phyloP scores from a whole-genome alignment of 208 protist species.

The Phytomonas serpens region DNA sequence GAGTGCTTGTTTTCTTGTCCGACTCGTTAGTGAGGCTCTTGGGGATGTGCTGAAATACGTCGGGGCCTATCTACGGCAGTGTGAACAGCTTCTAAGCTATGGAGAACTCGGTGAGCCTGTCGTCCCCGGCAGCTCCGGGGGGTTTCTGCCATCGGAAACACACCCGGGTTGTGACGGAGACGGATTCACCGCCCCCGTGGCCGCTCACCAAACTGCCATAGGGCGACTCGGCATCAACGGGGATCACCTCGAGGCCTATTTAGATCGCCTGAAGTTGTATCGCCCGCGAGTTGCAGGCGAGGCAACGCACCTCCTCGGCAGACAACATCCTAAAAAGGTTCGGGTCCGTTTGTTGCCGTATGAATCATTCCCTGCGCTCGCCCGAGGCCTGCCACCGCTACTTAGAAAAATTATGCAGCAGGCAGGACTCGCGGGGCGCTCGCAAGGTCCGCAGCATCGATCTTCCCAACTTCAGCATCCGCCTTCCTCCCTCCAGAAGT shows the following conservation, averaged over 20 bases:
- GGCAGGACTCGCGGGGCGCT: slow-evolving; percentile 21
- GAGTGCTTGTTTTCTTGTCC: slow-evolving; percentile 54
- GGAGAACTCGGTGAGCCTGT: not conserved
- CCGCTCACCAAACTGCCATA: too few species aligned
- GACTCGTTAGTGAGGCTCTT: slow-evolving; percentile 58
- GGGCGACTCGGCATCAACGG: slow-evolving; percentile 10
- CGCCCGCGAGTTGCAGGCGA: slow-evolving; percentile 19
- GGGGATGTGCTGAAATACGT: slow-evolving; percentile 72
- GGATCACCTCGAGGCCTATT: slow-evolving; percentile 21
- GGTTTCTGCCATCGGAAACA: not conserved
- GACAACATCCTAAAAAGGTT: slow-evolving; percentile 31
- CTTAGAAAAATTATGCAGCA: slow-evolving; percentile 36
- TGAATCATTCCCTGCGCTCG: slow-evolving; percentile 62
- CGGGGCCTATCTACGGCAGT: slow-evolving; percentile 43
- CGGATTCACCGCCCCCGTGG: not conserved
- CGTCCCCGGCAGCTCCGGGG: not conserved
- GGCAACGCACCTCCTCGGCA: slow-evolving; percentile 41
- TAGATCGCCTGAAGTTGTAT: slow-evolving; percentile 18
- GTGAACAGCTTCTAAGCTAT: slow-evolving; percentile 12
- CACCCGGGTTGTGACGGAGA: not conserved
- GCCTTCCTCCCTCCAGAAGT: not conserved
- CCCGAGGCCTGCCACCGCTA: slow-evolving; percentile 37
- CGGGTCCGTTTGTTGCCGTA: slow-evolving; percentile 73
- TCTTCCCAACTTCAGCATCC: not conserved
- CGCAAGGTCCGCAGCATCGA: not conserved